Percentiles rank a stretch among this genome's conserved stretches.
phyloP scores from a whole-genome alignment of 2,329 filamentous ascomycete species.

The Cryphonectria japonica region DNA sequence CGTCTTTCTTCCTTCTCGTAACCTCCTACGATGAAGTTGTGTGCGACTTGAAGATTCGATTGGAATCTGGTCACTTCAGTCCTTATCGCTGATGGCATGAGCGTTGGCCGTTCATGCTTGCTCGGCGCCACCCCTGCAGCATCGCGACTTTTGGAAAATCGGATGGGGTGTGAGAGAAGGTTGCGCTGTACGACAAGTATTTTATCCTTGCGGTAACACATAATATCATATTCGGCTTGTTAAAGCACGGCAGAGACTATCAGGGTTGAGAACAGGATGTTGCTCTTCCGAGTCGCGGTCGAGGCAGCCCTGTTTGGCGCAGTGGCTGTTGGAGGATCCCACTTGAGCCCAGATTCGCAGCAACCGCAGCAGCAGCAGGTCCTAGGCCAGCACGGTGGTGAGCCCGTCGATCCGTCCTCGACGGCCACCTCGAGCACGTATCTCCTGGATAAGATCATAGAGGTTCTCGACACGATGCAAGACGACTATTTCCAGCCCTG shows the following conservation, averaged over 20 bases:
- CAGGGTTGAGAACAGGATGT: conserved; percentile 1
- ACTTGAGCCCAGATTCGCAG: background rate
- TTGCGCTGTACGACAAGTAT: background rate
- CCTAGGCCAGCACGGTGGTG: conserved; percentile 4
- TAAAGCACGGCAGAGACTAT: background rate
- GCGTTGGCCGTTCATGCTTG: conserved; percentile 44
- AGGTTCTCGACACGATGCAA: conserved; percentile 71
- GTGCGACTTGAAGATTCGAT: background rate
- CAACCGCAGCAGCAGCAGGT: conserved; percentile 12
- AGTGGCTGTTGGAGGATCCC: conserved; percentile 8
- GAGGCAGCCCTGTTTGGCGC: conserved; percentile 11
- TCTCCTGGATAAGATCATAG: conserved; percentile 48
- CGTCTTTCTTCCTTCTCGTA: background rate
- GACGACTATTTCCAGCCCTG: conserved; percentile 75
- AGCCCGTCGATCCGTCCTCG: background rate
- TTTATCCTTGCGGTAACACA: background rate
- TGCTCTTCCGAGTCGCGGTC: conserved; percentile 1
- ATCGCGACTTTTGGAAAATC: background rate
- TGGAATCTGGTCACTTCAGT: background rate
- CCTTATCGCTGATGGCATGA: conserved; percentile 60
- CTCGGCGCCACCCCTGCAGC: background rate
- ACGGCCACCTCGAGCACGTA: conserved; percentile 2
- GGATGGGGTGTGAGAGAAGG: background rate
- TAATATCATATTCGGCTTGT: background rate
- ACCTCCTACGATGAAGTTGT: background rate